Evolutionary conservation across 2,329 filamentous ascomycete genomes (phyloP), one percentile per base, ranked within the genome.

Genomic region (Orbilia oligospora): DNA sequence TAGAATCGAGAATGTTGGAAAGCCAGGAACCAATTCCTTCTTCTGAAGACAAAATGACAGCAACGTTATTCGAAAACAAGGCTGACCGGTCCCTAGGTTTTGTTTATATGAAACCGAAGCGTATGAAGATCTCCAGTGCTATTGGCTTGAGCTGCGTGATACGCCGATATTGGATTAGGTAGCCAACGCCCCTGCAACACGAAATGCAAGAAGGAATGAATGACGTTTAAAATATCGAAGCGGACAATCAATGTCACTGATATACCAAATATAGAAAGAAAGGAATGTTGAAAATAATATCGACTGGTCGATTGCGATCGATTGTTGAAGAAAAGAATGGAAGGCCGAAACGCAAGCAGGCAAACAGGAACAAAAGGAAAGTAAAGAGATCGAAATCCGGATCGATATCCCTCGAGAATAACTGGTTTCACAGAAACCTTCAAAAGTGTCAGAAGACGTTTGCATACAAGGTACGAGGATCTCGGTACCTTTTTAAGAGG

Each of bases 391-490:
- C 38, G 36, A 38, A 38, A 38, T 20, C 51, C 18, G 53, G 66
- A 66, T n/a, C n/a, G n/a, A n/a, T n/a, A n/a, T 65, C 46, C 58
- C 64, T 76, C 66, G 63, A 41, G 53, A 63, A 56, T 18, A 71
- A 30, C 44, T 33, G 51, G 73, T 64, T 71, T 77, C 67, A 77
- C 73, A 77, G 73, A 77, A 77, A 77, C 61, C 67, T 64, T 70
- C 56, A 36, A 77, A 71, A 71, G 18, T 71, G 44, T 55, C 30
- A 58, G 58, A 71, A 77, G 67, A 71, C 63, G 67, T 77, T 77
- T 77, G 67, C 61, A 77, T 67, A 36, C 67, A 55, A 71, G 44
- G 51, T 8, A 77, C 67, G 73, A 67, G 73, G 67, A 53, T 44
- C 27, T 71, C 24, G 49, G 55, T 77, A 67, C 67, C 73, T 67